Conservation (phyloP, 2,329 filamentous ascomycete genomes). For the Colletotrichum sp. region DNA sequence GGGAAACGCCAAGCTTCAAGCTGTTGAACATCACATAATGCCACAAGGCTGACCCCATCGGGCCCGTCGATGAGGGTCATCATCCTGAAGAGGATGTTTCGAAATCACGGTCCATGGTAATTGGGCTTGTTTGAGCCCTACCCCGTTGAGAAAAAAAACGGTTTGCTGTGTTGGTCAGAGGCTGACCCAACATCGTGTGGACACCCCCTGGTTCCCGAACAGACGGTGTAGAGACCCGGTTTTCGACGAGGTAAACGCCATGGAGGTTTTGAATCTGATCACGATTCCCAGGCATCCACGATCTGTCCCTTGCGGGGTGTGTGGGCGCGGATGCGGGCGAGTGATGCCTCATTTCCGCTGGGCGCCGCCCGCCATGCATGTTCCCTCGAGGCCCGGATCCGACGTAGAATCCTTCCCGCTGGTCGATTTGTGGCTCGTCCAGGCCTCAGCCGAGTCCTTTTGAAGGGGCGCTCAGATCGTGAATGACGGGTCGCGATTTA, state of each 20-base stretch:
- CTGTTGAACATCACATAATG: background rate
- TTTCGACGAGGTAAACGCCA: slow-evolving; percentile 4
- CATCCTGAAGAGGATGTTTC: background rate
- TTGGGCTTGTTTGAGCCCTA: slow-evolving; percentile 1
- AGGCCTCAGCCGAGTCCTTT: background rate
- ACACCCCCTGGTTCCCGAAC: background rate
- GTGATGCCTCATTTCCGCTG: background rate
- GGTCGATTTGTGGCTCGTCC: background rate
- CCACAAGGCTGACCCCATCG: background rate
- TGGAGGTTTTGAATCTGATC: background rate
- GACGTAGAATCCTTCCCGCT: background rate
- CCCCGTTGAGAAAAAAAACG: background rate
- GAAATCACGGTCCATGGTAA: background rate
- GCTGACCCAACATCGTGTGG: background rate
- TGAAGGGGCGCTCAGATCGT: background rate
- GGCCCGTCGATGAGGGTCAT: background rate
- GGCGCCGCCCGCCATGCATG: background rate
- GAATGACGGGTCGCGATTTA: background rate
- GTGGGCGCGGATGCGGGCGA: background rate
- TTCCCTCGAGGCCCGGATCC: background rate
- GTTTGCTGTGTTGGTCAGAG: background rate
- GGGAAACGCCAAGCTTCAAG: background rate
- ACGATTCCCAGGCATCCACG: background rate
- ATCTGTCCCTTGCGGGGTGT: background rate
- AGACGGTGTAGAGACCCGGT: background rate